These are phyloP conservation scores for Paxillus rubicundulus DNA, from an alignment of 768 basidiomycete species.

Conservation along the genomic window DNA sequence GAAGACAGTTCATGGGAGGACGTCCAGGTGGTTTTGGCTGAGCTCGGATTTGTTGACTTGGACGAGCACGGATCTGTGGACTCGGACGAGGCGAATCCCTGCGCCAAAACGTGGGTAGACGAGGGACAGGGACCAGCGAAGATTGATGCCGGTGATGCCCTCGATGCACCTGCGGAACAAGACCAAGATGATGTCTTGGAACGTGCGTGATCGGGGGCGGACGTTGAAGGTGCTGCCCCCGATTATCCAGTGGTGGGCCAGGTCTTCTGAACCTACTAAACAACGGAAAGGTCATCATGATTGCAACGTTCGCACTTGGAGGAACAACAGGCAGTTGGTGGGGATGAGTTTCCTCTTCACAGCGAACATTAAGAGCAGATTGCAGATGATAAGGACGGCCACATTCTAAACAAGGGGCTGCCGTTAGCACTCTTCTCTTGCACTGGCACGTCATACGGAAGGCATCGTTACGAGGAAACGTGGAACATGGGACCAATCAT, in stretches of 20 bases:
- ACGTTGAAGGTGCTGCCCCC: conserved; percentile 15
- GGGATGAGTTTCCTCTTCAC: conserved; percentile 5
- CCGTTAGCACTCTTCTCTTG: conserved; percentile 25
- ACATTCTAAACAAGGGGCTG: conserved; percentile 24
- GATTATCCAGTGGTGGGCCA: conserved; percentile 13
- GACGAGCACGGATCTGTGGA: neutral
- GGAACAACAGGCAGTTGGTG: conserved; percentile 9
- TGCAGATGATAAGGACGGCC: conserved; percentile 27
- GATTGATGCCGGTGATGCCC: conserved; percentile 15
- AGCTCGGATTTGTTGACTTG: conserved; percentile 4
- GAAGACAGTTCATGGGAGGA: conserved; percentile 19
- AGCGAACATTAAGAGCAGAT: conserved; percentile 28
- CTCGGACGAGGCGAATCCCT: conserved; percentile 16
- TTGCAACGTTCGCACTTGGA: conserved; percentile 8
- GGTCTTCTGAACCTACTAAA: conserved; percentile 22
- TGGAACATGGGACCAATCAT: conserved; percentile 22
- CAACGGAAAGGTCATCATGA: conserved; percentile 28
- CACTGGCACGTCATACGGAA: conserved; percentile 30
- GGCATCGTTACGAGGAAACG: conserved; percentile 1
- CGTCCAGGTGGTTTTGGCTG: neutral
- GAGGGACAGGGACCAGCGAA: conserved; percentile 8
- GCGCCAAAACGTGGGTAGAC: conserved; percentile 10
- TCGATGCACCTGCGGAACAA: conserved; percentile 19
- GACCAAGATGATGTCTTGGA: conserved; percentile 18
- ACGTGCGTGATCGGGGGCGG: conserved; percentile 14